Evolutionary conservation across 2,329 filamentous ascomycete genomes (phyloP).

Genomic region (Blastomyces emzantsi): DNA sequence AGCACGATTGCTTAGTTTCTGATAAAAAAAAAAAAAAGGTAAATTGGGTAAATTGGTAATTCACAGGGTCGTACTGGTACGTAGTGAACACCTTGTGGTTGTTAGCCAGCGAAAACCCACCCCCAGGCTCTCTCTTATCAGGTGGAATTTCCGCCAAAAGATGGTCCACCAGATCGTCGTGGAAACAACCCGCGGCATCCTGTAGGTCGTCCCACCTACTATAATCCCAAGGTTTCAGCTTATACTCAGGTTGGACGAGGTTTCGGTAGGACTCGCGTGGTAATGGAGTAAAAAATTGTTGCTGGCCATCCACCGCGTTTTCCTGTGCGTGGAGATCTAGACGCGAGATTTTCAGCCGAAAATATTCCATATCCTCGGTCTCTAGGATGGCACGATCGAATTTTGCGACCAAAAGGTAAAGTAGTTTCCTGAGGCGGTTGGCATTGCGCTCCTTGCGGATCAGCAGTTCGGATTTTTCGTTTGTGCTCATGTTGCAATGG

Average conservation of each 20-base stretch:
- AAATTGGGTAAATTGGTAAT: too few relatives aligned
- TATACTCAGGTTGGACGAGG: neutral
- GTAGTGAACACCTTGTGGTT: too few relatives aligned
- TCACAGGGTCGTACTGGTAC: neutral
- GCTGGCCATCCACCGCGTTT: neutral
- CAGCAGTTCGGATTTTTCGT: neutral
- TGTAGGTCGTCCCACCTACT: neutral
- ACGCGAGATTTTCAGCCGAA: neutral
- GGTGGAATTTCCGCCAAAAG: neutral
- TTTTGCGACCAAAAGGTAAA: neutral
- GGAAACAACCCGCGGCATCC: neutral
- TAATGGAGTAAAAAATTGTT: neutral
- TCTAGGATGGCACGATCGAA: neutral
- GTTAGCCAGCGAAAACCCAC: too few relatives aligned
- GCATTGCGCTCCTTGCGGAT: neutral
- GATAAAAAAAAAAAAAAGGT: too few relatives aligned
- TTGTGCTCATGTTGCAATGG: neutral
- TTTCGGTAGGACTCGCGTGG: neutral
- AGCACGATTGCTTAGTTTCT: too few relatives aligned
- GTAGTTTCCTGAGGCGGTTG: neutral
- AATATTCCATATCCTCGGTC: neutral
- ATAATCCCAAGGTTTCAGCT: neutral
- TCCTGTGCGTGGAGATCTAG: neutral
- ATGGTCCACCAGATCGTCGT: neutral
- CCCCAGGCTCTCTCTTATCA: neutral